Evolutionary conservation across 2,329 filamentous ascomycete species (phyloP), one percentile per base, ranked within the genome.

Genomic region (Venturia aucupariae): DNA sequence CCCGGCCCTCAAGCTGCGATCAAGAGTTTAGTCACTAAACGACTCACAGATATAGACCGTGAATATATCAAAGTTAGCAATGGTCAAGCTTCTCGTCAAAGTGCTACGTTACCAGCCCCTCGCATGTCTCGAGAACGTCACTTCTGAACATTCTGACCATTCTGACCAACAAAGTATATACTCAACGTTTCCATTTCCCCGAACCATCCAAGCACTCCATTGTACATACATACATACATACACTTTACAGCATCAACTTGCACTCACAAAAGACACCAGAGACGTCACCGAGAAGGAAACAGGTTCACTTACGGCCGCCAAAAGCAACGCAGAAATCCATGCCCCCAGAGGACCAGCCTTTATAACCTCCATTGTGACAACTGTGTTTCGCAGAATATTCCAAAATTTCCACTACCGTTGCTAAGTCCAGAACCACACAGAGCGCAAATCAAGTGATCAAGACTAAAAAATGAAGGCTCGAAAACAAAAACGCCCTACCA

Each of bases 401-500:
- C 51, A 57, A 57, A 57, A 57, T 15, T 57, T 35, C 51, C 51
- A 7, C 51, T 10, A 35, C 15, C 51, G 5, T 5, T n/a, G 27
- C 27, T 30, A n/a, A 13, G 39, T 17, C 39, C 11, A 41, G 39
- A 41, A 41, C 13, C 39, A 41, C 8, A 17, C 27, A 35, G 8
- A 19, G 6, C 27, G 30, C 51, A 32, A 35, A 57, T 35, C 11
- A 27, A 24, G 24, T 55, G 19, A 35, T 32, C 13, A n/a, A 57
- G 30, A 35, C 27, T 57, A 30, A 32, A 57, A 57, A 57, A 35
- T 19, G 51, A 35, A 19, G 51, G 51, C 27, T 57, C 51, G 8
- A n/a, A 57, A 57, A 57, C 51, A 57, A 30, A 57, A 57, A 57
- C 51, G 51, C 51, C 51, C 22, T 15, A 30, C 22, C 46, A 46